Evolutionary conservation across 106 monocot species (phyloP).

Genomic region (Iris macrosiphon): DNA sequence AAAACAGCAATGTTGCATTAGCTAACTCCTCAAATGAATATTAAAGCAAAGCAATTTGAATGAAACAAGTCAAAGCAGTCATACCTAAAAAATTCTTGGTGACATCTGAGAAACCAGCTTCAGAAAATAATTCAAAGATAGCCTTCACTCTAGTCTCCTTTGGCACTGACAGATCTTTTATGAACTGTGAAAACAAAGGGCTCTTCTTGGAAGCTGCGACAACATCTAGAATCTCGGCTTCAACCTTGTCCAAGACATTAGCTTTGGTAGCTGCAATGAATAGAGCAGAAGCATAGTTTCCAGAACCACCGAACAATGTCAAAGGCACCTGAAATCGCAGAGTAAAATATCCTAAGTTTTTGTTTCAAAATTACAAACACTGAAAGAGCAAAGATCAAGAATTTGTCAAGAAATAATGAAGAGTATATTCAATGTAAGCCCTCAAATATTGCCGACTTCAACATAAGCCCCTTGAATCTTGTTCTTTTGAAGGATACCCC

Average conservation of each 20-base stretch:
- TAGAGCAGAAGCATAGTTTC: constrained; percentile 86
- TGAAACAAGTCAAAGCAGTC: neutral
- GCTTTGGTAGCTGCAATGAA: constrained; percentile 74
- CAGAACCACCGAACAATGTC: constrained; percentile 64
- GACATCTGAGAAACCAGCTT: constrained; percentile 74
- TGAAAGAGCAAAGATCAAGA: neutral
- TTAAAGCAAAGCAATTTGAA: no score
- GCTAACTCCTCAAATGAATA: no score
- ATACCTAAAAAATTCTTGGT: constrained; percentile 87
- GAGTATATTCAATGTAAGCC: no score
- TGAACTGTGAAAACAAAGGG: constrained; percentile 69
- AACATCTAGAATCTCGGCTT: constrained; percentile 59
- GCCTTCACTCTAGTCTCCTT: constrained; percentile 67
- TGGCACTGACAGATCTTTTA: constrained; percentile 67
- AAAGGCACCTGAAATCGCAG: constrained; percentile 46
- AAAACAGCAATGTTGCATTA: no score
- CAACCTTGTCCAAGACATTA: constrained; percentile 71
- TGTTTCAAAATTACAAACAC: neutral
- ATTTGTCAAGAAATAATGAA: no score
- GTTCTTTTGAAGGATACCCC: no score
- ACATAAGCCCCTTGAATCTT: no score
- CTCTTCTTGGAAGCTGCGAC: constrained; percentile 69
- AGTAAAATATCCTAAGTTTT: neutral
- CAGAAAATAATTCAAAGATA: constrained; percentile 57
- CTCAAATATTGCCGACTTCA: no score